Percentiles rank a stretch among this genome's conserved stretches.
phyloP scores from a whole-genome alignment of 1,284 basidiomycete genomes.

The Erythrobasidium hasegawianum region DNA sequence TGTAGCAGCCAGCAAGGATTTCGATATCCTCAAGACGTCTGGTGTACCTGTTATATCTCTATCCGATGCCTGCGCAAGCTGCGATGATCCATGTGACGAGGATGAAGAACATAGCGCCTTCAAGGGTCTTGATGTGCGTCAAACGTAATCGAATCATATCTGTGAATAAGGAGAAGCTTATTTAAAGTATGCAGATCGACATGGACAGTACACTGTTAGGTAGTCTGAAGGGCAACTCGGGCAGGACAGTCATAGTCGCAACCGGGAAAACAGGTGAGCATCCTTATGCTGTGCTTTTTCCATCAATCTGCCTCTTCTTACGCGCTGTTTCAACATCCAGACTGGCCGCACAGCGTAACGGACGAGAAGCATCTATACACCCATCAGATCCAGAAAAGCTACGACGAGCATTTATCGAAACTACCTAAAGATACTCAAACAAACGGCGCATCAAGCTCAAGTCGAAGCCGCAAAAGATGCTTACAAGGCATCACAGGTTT shows the following conservation, averaged over 20 bases:
- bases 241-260: conserved; percentile 68
- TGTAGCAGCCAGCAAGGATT: conserved; percentile 4
- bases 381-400: conserved; percentile 53
- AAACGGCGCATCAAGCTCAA: neutral
- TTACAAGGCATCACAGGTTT: conserved; percentile 36
- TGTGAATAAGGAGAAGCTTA: neutral
- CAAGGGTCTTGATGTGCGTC: conserved; percentile 4
- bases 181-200: conserved; percentile 33
- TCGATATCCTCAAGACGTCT: conserved; percentile 6
- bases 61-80: conserved; percentile 31
- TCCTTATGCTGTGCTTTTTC: neutral
- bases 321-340: conserved; percentile 44
- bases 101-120: conserved; percentile 8
- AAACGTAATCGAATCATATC: neutral
- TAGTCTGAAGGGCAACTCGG: conserved; percentile 71
- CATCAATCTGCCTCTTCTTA: neutral
- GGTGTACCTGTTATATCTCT: conserved; percentile 26
- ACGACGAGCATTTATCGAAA: conserved; percentile 12
- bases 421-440: neutral
- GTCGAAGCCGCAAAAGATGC: conserved; percentile 16
- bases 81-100: conserved; percentile 32
- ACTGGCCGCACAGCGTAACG: conserved; percentile 76
- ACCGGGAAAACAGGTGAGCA: conserved; percentile 64
- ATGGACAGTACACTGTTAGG: conserved; percentile 58
- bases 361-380: conserved; percentile 65